Evolutionary conservation across 495 filamentous ascomycete species (phyloP).

Genomic region (Corynascus novoguineensis): DNA sequence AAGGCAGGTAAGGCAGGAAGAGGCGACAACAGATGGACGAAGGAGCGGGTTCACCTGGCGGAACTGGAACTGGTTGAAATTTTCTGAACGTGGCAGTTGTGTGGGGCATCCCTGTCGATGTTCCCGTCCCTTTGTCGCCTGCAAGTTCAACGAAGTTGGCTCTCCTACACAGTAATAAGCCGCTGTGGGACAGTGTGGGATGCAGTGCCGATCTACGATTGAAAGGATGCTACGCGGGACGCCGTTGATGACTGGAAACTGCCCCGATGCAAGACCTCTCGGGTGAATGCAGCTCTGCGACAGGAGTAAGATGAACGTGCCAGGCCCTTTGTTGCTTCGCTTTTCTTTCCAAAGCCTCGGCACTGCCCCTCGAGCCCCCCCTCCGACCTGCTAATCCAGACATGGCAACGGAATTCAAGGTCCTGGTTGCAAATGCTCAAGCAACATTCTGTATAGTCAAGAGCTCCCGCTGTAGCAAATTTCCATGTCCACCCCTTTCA

Average conservation of each 20-base stretch:
- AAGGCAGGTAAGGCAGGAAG: constrained; percentile 10
- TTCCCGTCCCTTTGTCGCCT: constrained; percentile 18
- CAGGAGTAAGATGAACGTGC: constrained; percentile 4
- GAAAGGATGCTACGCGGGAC: constrained; percentile 1
- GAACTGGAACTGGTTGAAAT: constrained; percentile 31
- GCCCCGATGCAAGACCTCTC: constrained; percentile 22
- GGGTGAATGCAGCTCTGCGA: constrained; percentile 30
- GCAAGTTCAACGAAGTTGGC: background rate
- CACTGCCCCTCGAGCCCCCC: background rate
- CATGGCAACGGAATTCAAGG: too few relatives aligned
- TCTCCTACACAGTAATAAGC: background rate
- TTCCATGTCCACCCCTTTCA: too few relatives aligned
- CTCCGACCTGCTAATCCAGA: too few relatives aligned
- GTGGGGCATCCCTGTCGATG: constrained; percentile 29
- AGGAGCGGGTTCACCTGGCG: constrained; percentile 17
- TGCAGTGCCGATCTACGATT: constrained; percentile 20
- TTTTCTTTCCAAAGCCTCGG: background rate
- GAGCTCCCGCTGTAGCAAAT: too few relatives aligned
- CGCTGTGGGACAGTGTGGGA: background rate
- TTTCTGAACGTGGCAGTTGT: constrained; percentile 26
- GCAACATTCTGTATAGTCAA: too few relatives aligned
- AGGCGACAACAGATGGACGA: constrained; percentile 9
- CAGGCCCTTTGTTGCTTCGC: background rate
- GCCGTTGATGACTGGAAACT: constrained; percentile 9
- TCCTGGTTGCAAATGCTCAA: too few relatives aligned